Evolutionary conservation across 225 moss, liverwort and hornwort genomes (phyloP), one percentile per base, ranked within the genome.

Genomic region (Marchantia polymorpha): DNA sequence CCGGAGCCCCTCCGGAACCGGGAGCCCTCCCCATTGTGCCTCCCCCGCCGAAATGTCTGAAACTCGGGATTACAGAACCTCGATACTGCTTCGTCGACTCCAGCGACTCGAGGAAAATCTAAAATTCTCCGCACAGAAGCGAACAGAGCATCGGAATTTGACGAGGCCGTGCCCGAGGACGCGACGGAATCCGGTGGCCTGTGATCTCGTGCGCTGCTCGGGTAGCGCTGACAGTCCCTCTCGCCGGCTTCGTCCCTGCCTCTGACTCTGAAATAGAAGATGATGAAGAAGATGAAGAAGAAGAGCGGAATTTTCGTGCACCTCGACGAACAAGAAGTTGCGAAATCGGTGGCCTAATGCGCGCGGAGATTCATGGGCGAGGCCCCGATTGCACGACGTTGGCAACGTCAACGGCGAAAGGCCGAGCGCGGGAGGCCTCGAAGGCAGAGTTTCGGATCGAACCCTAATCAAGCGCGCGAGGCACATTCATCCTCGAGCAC

Each of bases 21-120:
- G 84, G 78, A 31, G 80, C 81, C 65, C 78, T 82, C 55, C 83
- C 87, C 87, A 88, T 88, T 51, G 3, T 47, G 72, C n/a, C 23
- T 64, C 47, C 51, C 48, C 8, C 55, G 29, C 56, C 17, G 56
- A 74, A 56, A 72, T 27, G 19, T 23, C 27, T 29, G 56, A 74
- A 49, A 31, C n/a, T 48, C 22, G 22, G 4, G 16, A n/a, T 72
- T 7, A 52, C 13, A n/a, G n/a, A 12, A 9, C 14, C 72, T 72
- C 52, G 26, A 52, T 25, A n/a, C n/a, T n/a, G n/a, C n/a, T n/a
- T 14, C 25, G 50, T 25, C 51, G n/a, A 5, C 46, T 72, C 72
- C 23, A 23, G 10, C 25, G 50, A 7, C 52, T 72, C 25, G 19
- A 12, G 19, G n/a, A 22, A 10, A 47, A 25, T 0, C 8, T n/a